Conservation (phyloP, 495 filamentous ascomycete species). For the Platismatia glauca region DNA sequence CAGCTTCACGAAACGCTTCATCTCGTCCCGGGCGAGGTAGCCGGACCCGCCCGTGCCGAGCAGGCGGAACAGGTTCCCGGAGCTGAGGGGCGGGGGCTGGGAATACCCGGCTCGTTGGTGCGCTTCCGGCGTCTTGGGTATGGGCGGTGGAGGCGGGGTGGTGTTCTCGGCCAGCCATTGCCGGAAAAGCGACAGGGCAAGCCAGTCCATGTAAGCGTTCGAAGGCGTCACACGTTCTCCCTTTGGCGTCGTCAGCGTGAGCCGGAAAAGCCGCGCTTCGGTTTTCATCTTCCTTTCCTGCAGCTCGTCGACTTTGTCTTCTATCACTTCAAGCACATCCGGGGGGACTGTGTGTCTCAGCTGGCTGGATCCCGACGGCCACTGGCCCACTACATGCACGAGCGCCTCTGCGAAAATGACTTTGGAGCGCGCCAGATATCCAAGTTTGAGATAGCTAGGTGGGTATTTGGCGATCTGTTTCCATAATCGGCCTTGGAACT, state of each 20-base stretch:
- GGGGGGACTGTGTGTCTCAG: constrained; percentile 63
- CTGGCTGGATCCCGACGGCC: constrained; percentile 70
- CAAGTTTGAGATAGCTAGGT: constrained; percentile 79
- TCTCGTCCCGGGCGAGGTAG: constrained; percentile 76
- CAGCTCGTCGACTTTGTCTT: constrained; percentile 81
- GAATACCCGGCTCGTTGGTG: constrained; percentile 18
- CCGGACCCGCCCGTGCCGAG: constrained; percentile 51
- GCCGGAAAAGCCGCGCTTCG: constrained; percentile 69
- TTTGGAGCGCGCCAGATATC: constrained; percentile 72
- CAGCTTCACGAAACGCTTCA: constrained; percentile 74
- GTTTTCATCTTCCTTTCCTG: constrained; percentile 58
- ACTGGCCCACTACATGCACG: constrained; percentile 86
- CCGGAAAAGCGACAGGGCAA: constrained; percentile 73
- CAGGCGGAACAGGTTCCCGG: constrained; percentile 62
- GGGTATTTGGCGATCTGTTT: constrained; percentile 94
- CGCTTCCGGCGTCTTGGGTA: constrained; percentile 33
- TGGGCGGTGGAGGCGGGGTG: constrained; percentile 51
- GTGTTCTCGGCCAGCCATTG: constrained; percentile 89
- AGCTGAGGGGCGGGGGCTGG: constrained; percentile 21
- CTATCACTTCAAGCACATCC: constrained; percentile 72
- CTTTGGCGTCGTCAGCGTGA: constrained; percentile 66
- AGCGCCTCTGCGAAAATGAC: constrained; percentile 85
- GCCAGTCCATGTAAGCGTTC: constrained; percentile 78
- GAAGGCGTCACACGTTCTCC: constrained; percentile 72
- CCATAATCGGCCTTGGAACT: constrained; percentile 80